A percentile compares a stretch with the other conserved stretches of the same genome.
phyloP scores from a whole-genome alignment of 202 grass and related monocot species.

The Carex arenaria region DNA sequence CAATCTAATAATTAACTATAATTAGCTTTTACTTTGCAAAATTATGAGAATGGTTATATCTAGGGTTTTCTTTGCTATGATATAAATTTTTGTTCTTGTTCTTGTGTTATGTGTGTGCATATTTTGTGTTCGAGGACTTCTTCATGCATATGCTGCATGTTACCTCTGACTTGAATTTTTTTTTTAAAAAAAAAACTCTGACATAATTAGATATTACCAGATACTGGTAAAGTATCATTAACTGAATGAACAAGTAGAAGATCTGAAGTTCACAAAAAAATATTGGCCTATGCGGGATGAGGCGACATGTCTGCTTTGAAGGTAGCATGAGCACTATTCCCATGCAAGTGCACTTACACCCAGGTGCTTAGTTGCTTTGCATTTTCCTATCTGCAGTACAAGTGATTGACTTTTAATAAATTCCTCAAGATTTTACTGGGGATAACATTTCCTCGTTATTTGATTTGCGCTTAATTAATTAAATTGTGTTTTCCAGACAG shows the following conservation, averaged over 20 bases:
- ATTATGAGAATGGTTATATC: not conserved
- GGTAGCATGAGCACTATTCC: not conserved
- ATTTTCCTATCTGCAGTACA: not conserved
- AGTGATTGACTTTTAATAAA: slow-evolving; percentile 7
- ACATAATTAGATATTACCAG: not conserved
- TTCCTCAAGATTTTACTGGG: not conserved
- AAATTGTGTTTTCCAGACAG: not conserved
- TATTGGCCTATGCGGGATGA: not conserved
- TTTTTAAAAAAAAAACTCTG: too few species aligned
- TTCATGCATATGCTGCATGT: not conserved
- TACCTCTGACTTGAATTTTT: not conserved
- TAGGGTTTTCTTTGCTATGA: not conserved
- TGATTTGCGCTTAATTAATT: not conserved
- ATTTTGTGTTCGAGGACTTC: not conserved
- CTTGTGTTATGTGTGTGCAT: not conserved
- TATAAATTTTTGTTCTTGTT: not conserved
- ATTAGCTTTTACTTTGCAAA: not conserved
- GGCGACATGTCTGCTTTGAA: slow-evolving; percentile 15
- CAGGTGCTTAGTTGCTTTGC: not conserved
- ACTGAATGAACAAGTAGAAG: not conserved
- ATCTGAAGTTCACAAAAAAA: not conserved
- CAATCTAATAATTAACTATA: not conserved
- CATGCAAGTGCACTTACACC: slow-evolving; percentile 15
- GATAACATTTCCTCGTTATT: not conserved
- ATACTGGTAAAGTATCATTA: not conserved